Evolutionary conservation across 768 basidiomycete genomes (phyloP).

Genomic region (Panaeolus papilionaceus): DNA sequence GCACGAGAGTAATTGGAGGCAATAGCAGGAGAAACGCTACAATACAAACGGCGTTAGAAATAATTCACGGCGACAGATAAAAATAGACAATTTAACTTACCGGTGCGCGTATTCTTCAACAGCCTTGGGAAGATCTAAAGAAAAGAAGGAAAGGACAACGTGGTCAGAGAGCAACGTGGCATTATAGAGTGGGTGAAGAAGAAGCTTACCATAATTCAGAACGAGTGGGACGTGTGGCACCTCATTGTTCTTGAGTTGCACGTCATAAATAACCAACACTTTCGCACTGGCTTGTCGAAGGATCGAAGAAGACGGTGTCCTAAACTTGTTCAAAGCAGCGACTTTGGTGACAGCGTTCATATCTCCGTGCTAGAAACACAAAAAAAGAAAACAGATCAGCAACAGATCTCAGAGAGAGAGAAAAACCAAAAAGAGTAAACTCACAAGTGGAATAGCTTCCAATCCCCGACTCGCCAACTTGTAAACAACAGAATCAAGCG

Average conservation of each 20-base stretch:
- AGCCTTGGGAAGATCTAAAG: constrained; percentile 85
- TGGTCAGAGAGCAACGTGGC: neutral
- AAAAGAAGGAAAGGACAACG: neutral
- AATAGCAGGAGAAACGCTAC: constrained; percentile 85
- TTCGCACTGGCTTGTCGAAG: constrained; percentile 73
- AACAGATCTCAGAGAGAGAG: constrained; percentile 24
- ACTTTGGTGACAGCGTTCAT: constrained; percentile 86
- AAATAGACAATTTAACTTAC: constrained; percentile 43
- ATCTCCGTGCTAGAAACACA: constrained; percentile 75
- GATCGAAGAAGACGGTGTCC: constrained; percentile 59
- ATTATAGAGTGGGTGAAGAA: neutral
- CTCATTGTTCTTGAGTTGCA: constrained; percentile 90
- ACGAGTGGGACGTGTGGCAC: constrained; percentile 90
- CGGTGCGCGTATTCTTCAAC: constrained; percentile 98
- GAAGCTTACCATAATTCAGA: constrained; percentile 83
- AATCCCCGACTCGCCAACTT: constrained; percentile 86
- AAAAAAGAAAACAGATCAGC: neutral
- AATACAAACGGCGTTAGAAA: constrained; percentile 20
- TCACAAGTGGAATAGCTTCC: constrained; percentile 88
- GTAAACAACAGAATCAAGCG: constrained; percentile 88
- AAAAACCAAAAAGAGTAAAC: constrained; percentile 35
- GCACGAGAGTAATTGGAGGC: constrained; percentile 86
- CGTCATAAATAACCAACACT: constrained; percentile 92
- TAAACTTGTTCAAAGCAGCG: constrained; percentile 86
- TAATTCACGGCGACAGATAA: neutral